Evolutionary conservation across 257 asterid species (phyloP).

Genomic region (Lycium barbarum): DNA sequence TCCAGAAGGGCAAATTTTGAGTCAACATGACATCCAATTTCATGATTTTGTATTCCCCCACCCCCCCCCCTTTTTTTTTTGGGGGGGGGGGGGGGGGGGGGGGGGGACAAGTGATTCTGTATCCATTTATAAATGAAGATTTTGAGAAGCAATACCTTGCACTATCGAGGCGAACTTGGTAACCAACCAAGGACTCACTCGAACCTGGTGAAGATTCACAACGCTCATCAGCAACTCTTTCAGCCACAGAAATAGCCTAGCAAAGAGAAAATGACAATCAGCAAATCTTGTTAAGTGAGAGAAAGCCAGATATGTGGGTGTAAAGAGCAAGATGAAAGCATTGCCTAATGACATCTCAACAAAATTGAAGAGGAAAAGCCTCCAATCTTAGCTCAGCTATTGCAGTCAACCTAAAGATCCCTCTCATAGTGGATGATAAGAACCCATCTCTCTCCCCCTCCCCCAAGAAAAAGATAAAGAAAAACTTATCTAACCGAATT

Average conservation of each 20-base stretch:
- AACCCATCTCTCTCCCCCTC: not conserved
- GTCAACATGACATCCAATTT: conserved; percentile 9
- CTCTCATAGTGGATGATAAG: not conserved
- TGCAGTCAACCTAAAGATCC: not conserved
- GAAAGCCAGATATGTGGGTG: not conserved
- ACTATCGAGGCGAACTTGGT: conserved; percentile 97
- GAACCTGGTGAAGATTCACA: conserved; percentile 95
- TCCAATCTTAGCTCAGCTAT: not conserved
- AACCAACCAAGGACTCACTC: conserved; percentile 87
- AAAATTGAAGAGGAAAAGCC: conserved; percentile 22
- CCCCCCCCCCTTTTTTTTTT: no score
- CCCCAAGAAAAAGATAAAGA: not conserved
- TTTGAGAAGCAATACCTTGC: conserved; percentile 69
- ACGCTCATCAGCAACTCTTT: conserved; percentile 97
- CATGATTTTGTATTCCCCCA: not conserved
- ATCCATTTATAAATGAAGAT: conserved; percentile 15
- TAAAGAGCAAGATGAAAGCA: conserved; percentile 16
- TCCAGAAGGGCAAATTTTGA: not conserved
- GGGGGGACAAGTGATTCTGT: not conserved
- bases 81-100: not conserved
- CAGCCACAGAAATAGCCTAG: conserved; percentile 96
- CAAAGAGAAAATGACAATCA: conserved; percentile 31
- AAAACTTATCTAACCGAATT: not conserved
- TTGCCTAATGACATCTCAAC: not conserved
- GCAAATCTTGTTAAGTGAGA: not conserved